Base-by-base conservation (phyloP, 192 early-diverging fungal genomes). In the Dissophora globulifera region DNA sequence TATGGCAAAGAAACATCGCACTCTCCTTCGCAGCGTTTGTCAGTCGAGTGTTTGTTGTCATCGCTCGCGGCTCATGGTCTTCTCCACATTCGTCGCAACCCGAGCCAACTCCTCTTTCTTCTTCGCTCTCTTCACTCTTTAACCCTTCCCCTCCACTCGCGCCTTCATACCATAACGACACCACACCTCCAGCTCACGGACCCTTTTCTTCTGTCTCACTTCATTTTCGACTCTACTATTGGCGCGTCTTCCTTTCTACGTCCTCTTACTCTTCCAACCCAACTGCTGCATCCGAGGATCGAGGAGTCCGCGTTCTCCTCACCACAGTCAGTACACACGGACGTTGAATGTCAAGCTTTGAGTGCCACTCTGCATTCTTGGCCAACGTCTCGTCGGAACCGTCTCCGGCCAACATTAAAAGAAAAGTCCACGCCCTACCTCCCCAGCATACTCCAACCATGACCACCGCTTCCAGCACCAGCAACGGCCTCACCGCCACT, bases 341-440 rank as follows among this genome's bases (percentile, higher is more conserved):
- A 7, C 25, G n/a, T n/a, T 75, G 70, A 59, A 75, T 75, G 70
- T 75, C 70, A 26, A 53, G 41, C 70, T 75, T 75, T 42, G 70
- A 75, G 4, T 60, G 53, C 19, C 70, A 75, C 50, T 75, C 70
- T 42, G 45, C 62, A 53, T 75, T 75, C 57, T 45, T 75, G 50
- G 50, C 70, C 50, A 75, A 75, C 51, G 38, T 75, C 62, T 43
- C 70, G 4, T 53, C 70, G 15, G 62, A 75, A 25, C 70, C 55
- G 4, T 64, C 70, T 11, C 59, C 70, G 2, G 55, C 56, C 41
- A 72, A 58, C 20, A 50, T 61, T 41, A 58, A 32, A 26, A 72
- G 52, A 43, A 58, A 22, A 33, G 22, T 46, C 16, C 54, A 52
- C 61, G 43, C 61, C 19, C 61, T 64, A 3, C 65, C 65, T 43